phyloP scores from a whole-genome alignment of 805 yeast genomes.

The Isabelozyma heimii region DNA sequence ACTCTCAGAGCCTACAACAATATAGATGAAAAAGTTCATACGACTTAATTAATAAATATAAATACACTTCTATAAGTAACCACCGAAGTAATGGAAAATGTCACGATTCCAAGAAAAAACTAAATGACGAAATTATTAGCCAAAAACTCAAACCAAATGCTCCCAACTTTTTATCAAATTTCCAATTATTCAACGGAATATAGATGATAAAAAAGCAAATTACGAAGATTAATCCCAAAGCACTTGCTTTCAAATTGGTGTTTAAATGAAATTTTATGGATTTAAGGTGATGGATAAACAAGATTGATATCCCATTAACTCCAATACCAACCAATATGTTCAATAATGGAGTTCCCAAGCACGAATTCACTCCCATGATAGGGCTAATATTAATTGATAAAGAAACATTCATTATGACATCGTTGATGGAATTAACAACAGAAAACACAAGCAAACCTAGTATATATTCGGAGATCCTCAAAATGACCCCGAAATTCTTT shows the following conservation, averaged over 20 bases:
- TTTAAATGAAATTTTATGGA: constrained; percentile 16
- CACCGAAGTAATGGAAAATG: not conserved
- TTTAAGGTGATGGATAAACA: constrained; percentile 16
- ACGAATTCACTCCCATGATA: constrained; percentile 46
- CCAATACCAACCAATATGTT: constrained; percentile 52
- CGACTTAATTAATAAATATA: too few species aligned
- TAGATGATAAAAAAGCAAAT: constrained; percentile 19
- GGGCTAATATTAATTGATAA: constrained; percentile 39
- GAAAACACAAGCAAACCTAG: constrained; percentile 50
- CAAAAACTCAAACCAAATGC: constrained; percentile 18
- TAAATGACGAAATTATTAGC: constrained; percentile 9
- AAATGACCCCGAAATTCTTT: constrained; percentile 44
- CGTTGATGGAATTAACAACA: constrained; percentile 51
- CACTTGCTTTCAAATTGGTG: constrained; percentile 19
- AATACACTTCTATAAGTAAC: not conserved
- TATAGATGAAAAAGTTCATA: too few species aligned
- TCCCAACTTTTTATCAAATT: constrained; percentile 28
- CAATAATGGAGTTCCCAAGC: constrained; percentile 53
- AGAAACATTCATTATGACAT: constrained; percentile 49
- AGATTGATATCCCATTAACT: constrained; percentile 31
- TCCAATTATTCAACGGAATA: constrained; percentile 33
- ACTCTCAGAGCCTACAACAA: not conserved
- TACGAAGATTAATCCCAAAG: constrained; percentile 22
- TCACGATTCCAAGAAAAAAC: not conserved
- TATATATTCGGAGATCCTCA: constrained; percentile 44